Evolutionary conservation across 306 rosid species (phyloP).

Genomic region (Quercus gilva): DNA sequence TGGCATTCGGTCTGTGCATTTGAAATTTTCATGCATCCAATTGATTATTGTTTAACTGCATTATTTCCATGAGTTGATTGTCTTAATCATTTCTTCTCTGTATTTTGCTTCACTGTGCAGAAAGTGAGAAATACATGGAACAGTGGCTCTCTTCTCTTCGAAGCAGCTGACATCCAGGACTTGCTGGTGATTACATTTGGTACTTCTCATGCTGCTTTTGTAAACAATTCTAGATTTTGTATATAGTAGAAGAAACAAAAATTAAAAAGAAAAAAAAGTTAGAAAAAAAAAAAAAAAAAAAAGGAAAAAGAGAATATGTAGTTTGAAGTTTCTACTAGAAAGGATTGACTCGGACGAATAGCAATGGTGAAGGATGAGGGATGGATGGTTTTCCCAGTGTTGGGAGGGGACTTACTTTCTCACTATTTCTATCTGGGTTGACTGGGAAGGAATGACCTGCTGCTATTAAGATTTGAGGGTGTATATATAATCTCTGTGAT

Average conservation of each 20-base stretch:
- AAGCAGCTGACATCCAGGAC: constrained; percentile 48
- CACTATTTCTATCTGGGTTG: not conserved
- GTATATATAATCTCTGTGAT: not conserved
- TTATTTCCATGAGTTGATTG: not conserved
- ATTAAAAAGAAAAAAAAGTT: not conserved
- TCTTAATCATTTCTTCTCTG: constrained; percentile 15
- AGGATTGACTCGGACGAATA: constrained; percentile 34
- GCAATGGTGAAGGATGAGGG: constrained; percentile 30
- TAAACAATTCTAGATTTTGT: constrained; percentile 12
- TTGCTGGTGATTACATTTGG: constrained; percentile 7
- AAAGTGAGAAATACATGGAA: constrained; percentile 74
- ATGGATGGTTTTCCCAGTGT: constrained; percentile 13
- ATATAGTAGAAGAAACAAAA: constrained; percentile 17
- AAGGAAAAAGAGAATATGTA: not conserved
- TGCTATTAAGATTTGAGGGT: not conserved
- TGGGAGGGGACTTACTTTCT: not conserved
- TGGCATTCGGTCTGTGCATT: not conserved
- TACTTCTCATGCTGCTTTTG: constrained; percentile 1
- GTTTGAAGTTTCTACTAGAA: constrained; percentile 26
- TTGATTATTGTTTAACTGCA: not conserved
- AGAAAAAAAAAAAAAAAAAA: not conserved
- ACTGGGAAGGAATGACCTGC: constrained; percentile 18
- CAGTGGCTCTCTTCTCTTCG: constrained; percentile 74
- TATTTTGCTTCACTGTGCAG: constrained; percentile 45
- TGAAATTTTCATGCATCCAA: not conserved